Percentiles rank a stretch among this genome's conserved stretches.
Conservation (phyloP, 2,329 filamentous ascomycete species). For the Cadophora gregata region DNA sequence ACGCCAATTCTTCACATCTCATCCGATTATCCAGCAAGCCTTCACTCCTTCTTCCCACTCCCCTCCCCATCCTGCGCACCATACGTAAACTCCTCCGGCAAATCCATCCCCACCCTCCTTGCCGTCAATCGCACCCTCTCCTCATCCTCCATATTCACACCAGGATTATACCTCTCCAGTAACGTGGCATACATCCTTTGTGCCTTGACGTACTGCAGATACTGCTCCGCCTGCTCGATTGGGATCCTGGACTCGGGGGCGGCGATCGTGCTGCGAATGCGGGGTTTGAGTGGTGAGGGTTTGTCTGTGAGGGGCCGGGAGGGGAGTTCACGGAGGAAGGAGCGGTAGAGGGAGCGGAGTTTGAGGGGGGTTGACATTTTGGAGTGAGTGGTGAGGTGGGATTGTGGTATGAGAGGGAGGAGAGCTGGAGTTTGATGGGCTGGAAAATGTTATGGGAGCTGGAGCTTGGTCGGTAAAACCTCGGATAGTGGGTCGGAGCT, state of each 20-base stretch:
- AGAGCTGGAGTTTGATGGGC: background rate
- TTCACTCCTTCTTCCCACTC: background rate
- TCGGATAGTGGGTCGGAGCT: background rate
- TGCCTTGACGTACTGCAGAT: slow-evolving; percentile 80
- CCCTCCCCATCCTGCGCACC: slow-evolving; percentile 11
- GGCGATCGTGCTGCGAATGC: slow-evolving; percentile 69
- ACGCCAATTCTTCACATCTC: background rate
- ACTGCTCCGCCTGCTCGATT: slow-evolving; percentile 71
- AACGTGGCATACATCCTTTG: slow-evolving; percentile 83
- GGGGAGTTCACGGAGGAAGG: slow-evolving; percentile 87
- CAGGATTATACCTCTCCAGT: slow-evolving; percentile 91
- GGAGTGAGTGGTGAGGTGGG: slow-evolving; percentile 4
- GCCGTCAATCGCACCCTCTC: slow-evolving; percentile 86
- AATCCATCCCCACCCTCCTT: slow-evolving; percentile 85
- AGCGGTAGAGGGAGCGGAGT: slow-evolving; percentile 82
- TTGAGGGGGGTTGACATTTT: slow-evolving; percentile 50
- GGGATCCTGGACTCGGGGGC: slow-evolving; percentile 45
- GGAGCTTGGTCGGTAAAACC: background rate
- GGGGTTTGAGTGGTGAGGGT: slow-evolving; percentile 70
- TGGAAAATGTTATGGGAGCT: slow-evolving; percentile 1
- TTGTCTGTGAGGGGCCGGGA: slow-evolving; percentile 59
- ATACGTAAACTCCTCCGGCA: slow-evolving; percentile 67
- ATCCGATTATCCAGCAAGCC: background rate
- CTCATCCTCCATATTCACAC: slow-evolving; percentile 84
- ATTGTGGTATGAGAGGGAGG: slow-evolving; percentile 4